Evolutionary conservation across 2,329 filamentous ascomycete genomes (phyloP), one percentile per base, ranked within the genome.

Genomic region (Hymenoscyphus occultus): DNA sequence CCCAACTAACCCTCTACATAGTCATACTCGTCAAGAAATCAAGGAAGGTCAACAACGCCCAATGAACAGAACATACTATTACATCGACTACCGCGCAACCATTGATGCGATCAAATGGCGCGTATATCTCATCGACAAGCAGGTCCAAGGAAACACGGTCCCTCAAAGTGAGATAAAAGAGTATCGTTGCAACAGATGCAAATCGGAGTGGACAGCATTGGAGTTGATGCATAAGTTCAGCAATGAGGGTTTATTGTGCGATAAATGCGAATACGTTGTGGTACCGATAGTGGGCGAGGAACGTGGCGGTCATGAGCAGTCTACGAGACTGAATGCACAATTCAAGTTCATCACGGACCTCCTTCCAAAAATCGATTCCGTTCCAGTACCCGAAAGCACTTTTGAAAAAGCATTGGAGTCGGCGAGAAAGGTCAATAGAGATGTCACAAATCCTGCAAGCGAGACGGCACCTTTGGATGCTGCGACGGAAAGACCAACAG

Each of bases 31-130:
- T 67, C 86, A 88, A 60, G 93, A 97, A 76, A 81, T 90, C 63
- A 88, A 89, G 70, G 90, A 93, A 74, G 92, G 91, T 61, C 91
- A 93, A 66, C 89, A 90, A 65, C 89, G 93, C 61, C 90, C 92
- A 5, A 89, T 90, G 70, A 93, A 90, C 75, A 87, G 92, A 73
- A 96, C 94, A 68, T 99, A 97, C 83, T 99, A 96, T 80, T 99
- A 92, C 78, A 94, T 99, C 76, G 93, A 97, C 76, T 96, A 96
- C 74, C 92, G 95, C 66, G 90, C 92, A 65, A 92, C 94, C 42
- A 92, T 99, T 74, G 95, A 99, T 78, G 92, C 92, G 59, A 96
- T 97, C 79, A 99, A 99, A 78, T 99, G 91, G 85, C 90, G 92
- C 68, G 88, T 97, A 61, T 93, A 94, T 75, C 90, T 89, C 64